Evolutionary conservation across 2,329 filamentous ascomycete species (phyloP), one percentile per base, ranked within the genome.

Genomic region (Hypoxylon rubiginosum): DNA sequence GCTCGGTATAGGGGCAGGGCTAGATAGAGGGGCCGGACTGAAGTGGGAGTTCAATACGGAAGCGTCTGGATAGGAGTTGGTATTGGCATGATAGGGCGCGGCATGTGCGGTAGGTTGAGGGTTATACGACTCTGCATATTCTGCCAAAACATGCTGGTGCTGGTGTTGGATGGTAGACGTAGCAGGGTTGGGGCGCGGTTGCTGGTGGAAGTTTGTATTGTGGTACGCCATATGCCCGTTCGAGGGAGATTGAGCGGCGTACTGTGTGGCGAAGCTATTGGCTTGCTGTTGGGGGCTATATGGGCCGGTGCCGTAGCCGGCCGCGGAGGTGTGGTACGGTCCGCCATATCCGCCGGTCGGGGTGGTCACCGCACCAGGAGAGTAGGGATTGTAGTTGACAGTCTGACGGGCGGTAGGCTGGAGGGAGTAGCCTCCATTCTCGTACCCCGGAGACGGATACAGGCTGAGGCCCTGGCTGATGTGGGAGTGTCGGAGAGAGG

Each of bases 61-160:
- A 30, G 75, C 58, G 32, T 78, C 76, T 13, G 71, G 69, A 53
- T 77, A 78, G 6, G 75, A 72, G 21, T 74, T 66, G 26, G 70
- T 61, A 41, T 63, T 69, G 41, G 60, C 66, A 43, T 75, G 75
- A 51, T 73, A 76, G 28, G 74, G 62, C 17, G 73, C 49, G 32
- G 70, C 63, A 11, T 77, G 75, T 8, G 74, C 59, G 0, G 73
- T 54, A 13, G 75, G 69, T 26, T 76, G 76, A 13, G 75, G 64
- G 46, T 67, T 59, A 52, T 76, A 78, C 3, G 74, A 65, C 36
- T 78, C 76, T 15, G 70, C 71, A 41, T 76, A 78, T 26, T 75
- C 73, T 10, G 71, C 50, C 46, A 76, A 15, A 62, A 59, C 6
- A 64, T 73, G 62, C 46, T 72, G 69, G 32, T 53, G 60, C 49